phyloP scores from a whole-genome alignment of 1,139 yeast genomes.

The Taphrina wiesneri region DNA sequence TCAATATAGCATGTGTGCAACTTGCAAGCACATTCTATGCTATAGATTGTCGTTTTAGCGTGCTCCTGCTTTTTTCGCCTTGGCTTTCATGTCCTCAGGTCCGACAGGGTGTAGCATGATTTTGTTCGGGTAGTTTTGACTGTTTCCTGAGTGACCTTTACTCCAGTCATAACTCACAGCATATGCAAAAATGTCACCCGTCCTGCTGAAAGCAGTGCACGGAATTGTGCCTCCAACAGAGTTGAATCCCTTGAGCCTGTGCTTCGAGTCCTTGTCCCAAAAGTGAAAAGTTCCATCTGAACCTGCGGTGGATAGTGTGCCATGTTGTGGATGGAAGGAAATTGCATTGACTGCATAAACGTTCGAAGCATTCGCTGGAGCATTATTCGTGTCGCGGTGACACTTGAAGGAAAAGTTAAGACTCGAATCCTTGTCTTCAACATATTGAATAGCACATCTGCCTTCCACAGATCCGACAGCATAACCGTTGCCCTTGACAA shows the following conservation, averaged over 20 bases:
- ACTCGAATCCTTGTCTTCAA: slow-evolving; percentile 60
- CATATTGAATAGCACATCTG: slow-evolving; percentile 92
- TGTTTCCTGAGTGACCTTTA: slow-evolving; percentile 57
- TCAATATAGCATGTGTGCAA: no score
- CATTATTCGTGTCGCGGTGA: slow-evolving; percentile 62
- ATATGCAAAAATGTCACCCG: slow-evolving; percentile 84
- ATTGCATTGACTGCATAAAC: slow-evolving; percentile 80
- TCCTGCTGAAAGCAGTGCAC: slow-evolving; percentile 75
- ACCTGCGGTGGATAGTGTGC: slow-evolving; percentile 93
- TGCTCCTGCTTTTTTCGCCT: slow-evolving; percentile 45
- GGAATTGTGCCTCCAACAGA: slow-evolving; percentile 71
- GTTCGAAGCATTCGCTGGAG: slow-evolving; percentile 52
- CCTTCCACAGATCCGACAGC: slow-evolving; percentile 96
- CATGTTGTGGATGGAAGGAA: slow-evolving; percentile 82
- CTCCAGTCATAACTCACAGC: slow-evolving; percentile 96
- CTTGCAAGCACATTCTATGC: no score
- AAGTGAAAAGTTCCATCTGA: slow-evolving; percentile 90
- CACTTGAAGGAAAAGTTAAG: slow-evolving; percentile 79
- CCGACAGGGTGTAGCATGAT: slow-evolving; percentile 81
- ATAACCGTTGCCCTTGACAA: slow-evolving; percentile 85
- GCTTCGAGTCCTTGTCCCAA: slow-evolving; percentile 96
- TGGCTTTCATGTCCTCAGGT: slow-evolving; percentile 84
- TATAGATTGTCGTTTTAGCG: no score
- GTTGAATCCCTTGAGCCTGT: slow-evolving; percentile 72
- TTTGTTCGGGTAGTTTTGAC: slow-evolving; percentile 70